phyloP scores from a whole-genome alignment of 2,329 filamentous ascomycete species.

The Apiospora sp. region DNA sequence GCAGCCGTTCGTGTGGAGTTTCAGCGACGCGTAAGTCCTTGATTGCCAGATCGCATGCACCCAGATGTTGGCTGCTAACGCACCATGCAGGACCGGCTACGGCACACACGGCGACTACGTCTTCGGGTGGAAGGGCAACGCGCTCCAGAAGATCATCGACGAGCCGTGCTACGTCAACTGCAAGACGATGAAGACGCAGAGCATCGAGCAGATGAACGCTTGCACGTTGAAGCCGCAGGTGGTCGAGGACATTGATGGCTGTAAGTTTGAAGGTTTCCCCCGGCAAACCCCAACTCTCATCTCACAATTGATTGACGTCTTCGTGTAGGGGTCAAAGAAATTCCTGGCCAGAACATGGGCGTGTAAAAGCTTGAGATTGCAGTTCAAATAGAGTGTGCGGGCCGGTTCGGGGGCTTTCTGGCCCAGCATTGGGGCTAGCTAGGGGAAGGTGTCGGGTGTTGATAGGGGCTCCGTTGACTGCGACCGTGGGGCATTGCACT shows the following conservation, averaged over 20 bases:
- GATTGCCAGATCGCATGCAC: neutral
- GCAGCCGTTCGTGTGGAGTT: conserved; percentile 42
- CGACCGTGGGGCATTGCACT: too few species aligned
- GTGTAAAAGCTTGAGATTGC: neutral
- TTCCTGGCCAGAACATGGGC: conserved; percentile 16
- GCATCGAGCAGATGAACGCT: conserved; percentile 38
- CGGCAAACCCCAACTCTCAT: neutral
- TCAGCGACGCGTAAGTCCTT: conserved; percentile 43
- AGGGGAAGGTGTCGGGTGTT: neutral
- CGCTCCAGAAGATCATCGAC: conserved; percentile 31
- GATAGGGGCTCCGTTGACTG: too few species aligned
- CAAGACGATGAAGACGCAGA: conserved; percentile 40
- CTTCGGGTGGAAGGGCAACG: conserved; percentile 27
- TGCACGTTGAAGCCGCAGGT: conserved; percentile 39
- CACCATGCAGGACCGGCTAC: conserved; percentile 41
- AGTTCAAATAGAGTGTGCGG: too few species aligned
- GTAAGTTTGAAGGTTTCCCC: neutral
- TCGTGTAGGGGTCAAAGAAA: conserved; percentile 18
- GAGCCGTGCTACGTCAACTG: conserved; percentile 44
- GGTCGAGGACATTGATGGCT: conserved; percentile 35
- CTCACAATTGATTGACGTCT: neutral
- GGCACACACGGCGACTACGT: conserved; percentile 36
- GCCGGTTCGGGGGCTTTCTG: too few species aligned
- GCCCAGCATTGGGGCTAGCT: too few species aligned
- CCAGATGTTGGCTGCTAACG: neutral